A percentile compares a stretch with the other conserved stretches of the same genome.
Conservation (phyloP, 192 early-diverging fungal genomes). For the Umbelopsis ramanniana region DNA sequence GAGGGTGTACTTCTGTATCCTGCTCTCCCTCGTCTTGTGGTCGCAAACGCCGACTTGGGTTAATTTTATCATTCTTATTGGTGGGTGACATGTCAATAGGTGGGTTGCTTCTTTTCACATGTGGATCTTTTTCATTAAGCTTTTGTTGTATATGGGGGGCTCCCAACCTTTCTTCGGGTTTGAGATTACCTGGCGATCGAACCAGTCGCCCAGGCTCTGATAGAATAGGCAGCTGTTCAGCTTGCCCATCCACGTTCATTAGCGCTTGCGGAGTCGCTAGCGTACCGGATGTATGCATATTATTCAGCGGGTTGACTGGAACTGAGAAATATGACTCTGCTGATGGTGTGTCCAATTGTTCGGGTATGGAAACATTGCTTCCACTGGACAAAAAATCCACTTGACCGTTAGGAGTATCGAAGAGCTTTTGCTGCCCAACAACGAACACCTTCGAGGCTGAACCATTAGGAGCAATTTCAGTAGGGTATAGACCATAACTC, state of each 20-base stretch:
- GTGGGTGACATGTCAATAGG: slow-evolving; percentile 3
- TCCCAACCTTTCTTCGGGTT: neutral
- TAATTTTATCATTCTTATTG: neutral
- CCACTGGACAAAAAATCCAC: neutral
- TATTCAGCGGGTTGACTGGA: neutral
- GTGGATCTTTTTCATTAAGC: neutral
- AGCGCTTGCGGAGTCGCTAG: slow-evolving; percentile 2
- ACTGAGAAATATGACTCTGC: neutral
- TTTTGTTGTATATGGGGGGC: neutral
- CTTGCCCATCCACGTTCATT: neutral
- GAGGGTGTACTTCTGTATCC: neutral
- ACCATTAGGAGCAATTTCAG: neutral
- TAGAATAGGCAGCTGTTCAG: neutral
- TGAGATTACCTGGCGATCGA: neutral
- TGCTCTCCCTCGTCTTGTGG: neutral
- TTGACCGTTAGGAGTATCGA: neutral
- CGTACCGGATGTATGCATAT: neutral
- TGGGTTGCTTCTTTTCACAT: neutral
- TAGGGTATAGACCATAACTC: neutral
- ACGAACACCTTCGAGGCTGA: slow-evolving; percentile 4
- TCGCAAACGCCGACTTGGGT: neutral
- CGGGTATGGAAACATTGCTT: neutral
- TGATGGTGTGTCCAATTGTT: neutral
- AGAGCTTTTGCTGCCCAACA: slow-evolving; percentile 20
- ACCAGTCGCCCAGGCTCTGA: neutral